These are phyloP conservation scores for Dendrothele bispora DNA, from an alignment of 768 basidiomycete genomes.

Conservation along the genomic window DNA sequence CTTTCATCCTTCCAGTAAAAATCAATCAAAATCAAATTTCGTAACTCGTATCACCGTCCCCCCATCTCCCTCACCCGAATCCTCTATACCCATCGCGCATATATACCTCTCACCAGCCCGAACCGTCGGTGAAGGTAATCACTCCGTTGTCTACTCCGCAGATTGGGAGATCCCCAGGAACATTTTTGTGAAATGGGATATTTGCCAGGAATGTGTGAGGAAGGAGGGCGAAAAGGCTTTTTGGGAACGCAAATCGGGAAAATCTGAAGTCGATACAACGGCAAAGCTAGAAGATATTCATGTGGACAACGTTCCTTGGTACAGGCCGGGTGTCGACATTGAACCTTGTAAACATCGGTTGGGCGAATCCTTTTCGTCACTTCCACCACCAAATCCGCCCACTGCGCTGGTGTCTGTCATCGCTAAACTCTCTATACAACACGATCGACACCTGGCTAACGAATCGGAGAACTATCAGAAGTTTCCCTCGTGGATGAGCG, in stretches of 20 bases:
- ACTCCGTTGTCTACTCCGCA: conserved; percentile 51
- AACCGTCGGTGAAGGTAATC: conserved; percentile 44
- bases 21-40: too few relatives aligned
- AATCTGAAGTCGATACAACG: background rate
- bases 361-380: background rate
- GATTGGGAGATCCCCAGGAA: conserved; percentile 53
- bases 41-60: conserved; percentile 18
- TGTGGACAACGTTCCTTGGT: background rate
- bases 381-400: conserved; percentile 21
- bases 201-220: conserved; percentile 40
- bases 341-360: conserved; percentile 1
- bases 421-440: conserved; percentile 42
- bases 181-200: conserved; percentile 27
- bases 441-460: conserved; percentile 34
- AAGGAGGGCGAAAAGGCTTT: conserved; percentile 22
- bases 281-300: background rate
- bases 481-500: conserved; percentile 45
- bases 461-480: conserved; percentile 46
- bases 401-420: conserved; percentile 40
- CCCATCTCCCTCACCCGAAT: conserved; percentile 14
- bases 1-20: conserved; percentile 12
- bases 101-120: conserved; percentile 43
- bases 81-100: conserved; percentile 38
- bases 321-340: background rate
- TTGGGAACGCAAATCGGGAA: too few relatives aligned